These are phyloP conservation scores for Epichloe amarillans DNA, from an alignment of 2,329 filamentous ascomycete species.

Conservation along the genomic window DNA sequence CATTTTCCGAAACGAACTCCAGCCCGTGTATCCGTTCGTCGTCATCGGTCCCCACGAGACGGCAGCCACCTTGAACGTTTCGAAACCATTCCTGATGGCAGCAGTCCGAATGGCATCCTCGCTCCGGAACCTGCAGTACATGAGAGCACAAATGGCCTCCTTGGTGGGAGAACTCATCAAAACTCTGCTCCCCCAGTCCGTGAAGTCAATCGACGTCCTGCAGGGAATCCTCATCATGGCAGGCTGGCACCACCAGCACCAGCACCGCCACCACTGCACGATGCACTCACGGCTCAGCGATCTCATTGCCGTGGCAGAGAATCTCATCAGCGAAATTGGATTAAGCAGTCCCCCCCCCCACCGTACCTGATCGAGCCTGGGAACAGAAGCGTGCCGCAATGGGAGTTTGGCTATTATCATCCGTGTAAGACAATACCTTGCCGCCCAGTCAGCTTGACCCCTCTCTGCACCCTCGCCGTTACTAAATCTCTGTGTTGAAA, in stretches of 20 bases:
- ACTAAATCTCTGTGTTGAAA: not conserved
- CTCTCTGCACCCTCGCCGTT: not conserved
- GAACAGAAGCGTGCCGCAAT: not conserved
- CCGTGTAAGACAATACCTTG: not conserved
- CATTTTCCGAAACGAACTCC: not conserved
- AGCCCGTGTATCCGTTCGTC: not conserved
- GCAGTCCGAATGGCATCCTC: not conserved
- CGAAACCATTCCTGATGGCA: not conserved
- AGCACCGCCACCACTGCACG: not conserved
- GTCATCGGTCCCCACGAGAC: not conserved
- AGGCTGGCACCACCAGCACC: not conserved
- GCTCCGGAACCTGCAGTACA: not conserved
- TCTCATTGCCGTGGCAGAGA: not conserved
- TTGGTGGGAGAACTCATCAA: not conserved
- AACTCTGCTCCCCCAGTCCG: not conserved
- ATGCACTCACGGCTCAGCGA: not conserved
- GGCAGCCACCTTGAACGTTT: not conserved
- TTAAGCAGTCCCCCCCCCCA: not conserved
- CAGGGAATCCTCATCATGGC: not conserved
- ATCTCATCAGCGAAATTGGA: not conserved
- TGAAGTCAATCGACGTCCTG: not conserved
- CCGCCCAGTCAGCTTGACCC: not conserved
- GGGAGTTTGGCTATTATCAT: not conserved
- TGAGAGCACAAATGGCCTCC: not conserved
- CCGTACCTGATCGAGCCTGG: not conserved